phyloP scores from a whole-genome alignment of 1,139 yeast genomes.

The Diutina ranongensis region DNA sequence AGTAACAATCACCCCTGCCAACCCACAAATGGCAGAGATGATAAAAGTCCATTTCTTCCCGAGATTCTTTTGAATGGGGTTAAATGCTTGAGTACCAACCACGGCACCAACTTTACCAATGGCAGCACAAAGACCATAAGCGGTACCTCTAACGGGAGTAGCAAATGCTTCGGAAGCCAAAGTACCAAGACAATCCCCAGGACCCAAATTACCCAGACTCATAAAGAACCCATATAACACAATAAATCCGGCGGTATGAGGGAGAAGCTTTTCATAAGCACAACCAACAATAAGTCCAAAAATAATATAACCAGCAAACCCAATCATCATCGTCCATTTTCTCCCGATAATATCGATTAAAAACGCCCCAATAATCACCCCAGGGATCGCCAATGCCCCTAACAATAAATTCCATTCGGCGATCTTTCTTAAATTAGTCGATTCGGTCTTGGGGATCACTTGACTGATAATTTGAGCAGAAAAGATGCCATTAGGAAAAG shows the following conservation, averaged over 20 bases:
- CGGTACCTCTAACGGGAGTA: conserved; percentile 65
- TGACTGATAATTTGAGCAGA: conserved; percentile 40
- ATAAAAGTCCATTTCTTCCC: conserved; percentile 33
- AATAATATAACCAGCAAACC: conserved; percentile 47
- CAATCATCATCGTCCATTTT: conserved; percentile 45
- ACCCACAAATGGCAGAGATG: conserved; percentile 32
- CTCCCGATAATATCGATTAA: conserved; percentile 44
- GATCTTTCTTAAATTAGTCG: conserved; percentile 27
- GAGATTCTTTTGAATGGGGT: conserved; percentile 26
- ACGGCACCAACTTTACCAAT: conserved; percentile 42
- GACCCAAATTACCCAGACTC: conserved; percentile 60
- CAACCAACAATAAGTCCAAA: conserved; percentile 50
- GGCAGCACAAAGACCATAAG: conserved; percentile 37
- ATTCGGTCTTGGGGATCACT: conserved; percentile 21
- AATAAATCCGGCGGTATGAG: conserved; percentile 43
- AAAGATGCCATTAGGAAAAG: conserved; percentile 56
- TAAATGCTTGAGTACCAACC: conserved; percentile 33
- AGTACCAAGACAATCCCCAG: conserved; percentile 67
- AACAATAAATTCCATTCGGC: conserved; percentile 51
- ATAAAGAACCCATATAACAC: conserved; percentile 49
- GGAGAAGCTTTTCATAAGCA: conserved; percentile 34
- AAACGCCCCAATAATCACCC: conserved; percentile 46
- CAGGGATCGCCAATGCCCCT: conserved; percentile 43
- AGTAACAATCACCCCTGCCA: conserved; percentile 44
- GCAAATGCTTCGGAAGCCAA: conserved; percentile 60